Percentiles rank a stretch among this genome's conserved stretches.
Conservation (phyloP, 2,329 filamentous ascomycete species). For the Talaromyces sp. region DNA sequence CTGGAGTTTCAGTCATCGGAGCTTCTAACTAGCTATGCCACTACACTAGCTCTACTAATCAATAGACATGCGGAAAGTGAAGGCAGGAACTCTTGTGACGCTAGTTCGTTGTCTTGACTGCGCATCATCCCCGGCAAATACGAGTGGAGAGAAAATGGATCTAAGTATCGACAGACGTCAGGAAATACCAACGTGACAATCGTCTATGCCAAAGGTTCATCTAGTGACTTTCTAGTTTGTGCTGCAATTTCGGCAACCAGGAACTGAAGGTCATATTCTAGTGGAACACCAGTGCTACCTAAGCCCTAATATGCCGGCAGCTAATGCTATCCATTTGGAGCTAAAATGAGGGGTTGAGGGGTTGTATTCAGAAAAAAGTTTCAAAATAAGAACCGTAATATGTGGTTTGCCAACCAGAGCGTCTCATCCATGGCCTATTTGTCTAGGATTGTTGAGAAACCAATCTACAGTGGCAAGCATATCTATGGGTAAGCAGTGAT, state of each 20-base stretch:
- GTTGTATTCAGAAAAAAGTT: neutral
- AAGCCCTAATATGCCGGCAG: neutral
- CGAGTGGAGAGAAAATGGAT: neutral
- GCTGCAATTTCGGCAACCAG: neutral
- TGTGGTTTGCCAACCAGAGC: neutral
- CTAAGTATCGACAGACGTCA: neutral
- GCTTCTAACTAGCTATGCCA: neutral
- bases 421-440: neutral
- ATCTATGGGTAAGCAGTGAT: neutral
- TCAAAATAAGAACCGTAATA: neutral
- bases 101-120: neutral
- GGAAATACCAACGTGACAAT: neutral
- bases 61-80: neutral
- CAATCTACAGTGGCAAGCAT: neutral
- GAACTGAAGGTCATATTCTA: conserved; percentile 1
- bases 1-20: neutral
- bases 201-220: neutral
- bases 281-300: conserved; percentile 7
- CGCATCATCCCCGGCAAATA: neutral
- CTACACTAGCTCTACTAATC: neutral
- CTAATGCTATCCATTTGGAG: neutral
- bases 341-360: neutral
- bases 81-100: neutral
- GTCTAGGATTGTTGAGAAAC: neutral
- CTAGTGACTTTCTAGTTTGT: neutral